A percentile compares a stretch with the other conserved stretches of the same genome.
These are phyloP conservation scores for Rhizopogon rudus DNA, from an alignment of 768 basidiomycete genomes.

Conservation along the genomic window DNA sequence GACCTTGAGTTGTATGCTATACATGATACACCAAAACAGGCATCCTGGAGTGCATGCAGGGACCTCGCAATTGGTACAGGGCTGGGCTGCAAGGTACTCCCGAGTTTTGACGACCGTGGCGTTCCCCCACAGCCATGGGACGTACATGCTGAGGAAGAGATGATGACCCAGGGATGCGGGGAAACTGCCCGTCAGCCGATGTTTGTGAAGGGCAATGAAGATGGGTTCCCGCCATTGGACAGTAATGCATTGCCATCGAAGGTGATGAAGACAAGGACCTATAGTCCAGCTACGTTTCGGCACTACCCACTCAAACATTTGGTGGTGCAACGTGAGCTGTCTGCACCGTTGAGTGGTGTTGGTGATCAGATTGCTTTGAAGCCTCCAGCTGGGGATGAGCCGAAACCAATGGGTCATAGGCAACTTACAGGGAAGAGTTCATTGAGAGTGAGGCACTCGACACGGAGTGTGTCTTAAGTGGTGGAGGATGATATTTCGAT, in stretches of 20 bases:
- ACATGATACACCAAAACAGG: conserved; percentile 66
- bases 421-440: conserved; percentile 17
- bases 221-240: conserved; percentile 47
- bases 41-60: conserved; percentile 69
- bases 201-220: conserved; percentile 54
- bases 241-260: conserved; percentile 23
- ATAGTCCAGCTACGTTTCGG: conserved; percentile 45
- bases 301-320: conserved; percentile 34
- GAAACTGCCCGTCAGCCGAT: conserved; percentile 11
- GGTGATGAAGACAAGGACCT: conserved; percentile 35
- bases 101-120: conserved; percentile 41
- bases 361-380: conserved; percentile 10
- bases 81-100: conserved; percentile 44
- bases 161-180: conserved; percentile 16
- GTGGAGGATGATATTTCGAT: conserved; percentile 77
- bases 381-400: conserved; percentile 10
- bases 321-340: conserved; percentile 11
- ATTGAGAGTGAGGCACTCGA: conserved; percentile 13
- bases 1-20: conserved; percentile 69
- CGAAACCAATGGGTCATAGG: conserved; percentile 19
- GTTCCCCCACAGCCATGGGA: conserved; percentile 42
- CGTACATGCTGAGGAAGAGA: conserved; percentile 15
- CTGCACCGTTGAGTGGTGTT: conserved; percentile 10
- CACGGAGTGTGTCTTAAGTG: conserved; percentile 36
- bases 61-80: conserved; percentile 60